Percentiles rank a stretch among this genome's conserved stretches.
Evolutionary conservation across 2,329 filamentous ascomycete genomes (phyloP).

Genomic region (Lasiodiplodia sp.): DNA sequence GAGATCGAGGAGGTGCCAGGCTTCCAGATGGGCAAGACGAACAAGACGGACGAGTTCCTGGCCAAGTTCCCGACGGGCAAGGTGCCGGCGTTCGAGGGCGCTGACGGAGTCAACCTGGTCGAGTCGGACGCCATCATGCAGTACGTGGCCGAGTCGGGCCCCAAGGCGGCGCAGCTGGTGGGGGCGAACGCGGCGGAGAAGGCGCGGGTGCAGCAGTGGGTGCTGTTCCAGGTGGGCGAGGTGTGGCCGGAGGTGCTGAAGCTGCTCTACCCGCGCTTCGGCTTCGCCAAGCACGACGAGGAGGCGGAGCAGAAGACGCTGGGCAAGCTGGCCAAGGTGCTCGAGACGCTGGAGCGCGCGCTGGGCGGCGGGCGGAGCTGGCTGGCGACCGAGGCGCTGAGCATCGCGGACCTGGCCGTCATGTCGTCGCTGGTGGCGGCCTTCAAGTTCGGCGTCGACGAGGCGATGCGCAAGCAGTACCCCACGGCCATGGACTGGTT

Average conservation of each 20-base stretch:
- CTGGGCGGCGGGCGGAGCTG: constrained; percentile 29
- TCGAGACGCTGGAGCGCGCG: constrained; percentile 33
- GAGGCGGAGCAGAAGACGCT: constrained; percentile 31
- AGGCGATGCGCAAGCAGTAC: constrained; percentile 32
- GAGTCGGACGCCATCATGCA: constrained; percentile 58
- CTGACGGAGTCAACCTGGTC: constrained; percentile 56
- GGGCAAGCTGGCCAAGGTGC: constrained; percentile 30
- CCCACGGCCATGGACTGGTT: constrained; percentile 36
- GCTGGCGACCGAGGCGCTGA: constrained; percentile 35
- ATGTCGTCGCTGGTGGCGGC: constrained; percentile 33
- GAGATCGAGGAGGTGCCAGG: constrained; percentile 41
- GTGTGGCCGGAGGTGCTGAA: constrained; percentile 30
- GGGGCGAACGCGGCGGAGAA: constrained; percentile 51
- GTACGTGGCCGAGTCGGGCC: constrained; percentile 57
- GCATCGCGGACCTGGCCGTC: constrained; percentile 38
- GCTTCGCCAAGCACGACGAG: constrained; percentile 33
- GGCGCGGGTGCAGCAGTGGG: constrained; percentile 56
- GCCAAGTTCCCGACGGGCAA: constrained; percentile 62
- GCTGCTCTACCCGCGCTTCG: constrained; percentile 32
- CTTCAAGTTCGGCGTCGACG: constrained; percentile 35
- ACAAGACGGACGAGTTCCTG: constrained; percentile 55
- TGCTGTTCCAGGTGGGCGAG: constrained; percentile 35
- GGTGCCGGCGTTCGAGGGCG: constrained; percentile 57
- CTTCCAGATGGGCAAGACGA: constrained; percentile 53
- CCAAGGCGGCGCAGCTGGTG: constrained; percentile 54